Evolutionary conservation across 345 rosid genomes (phyloP).

Genomic region (Anacardium occidentale): DNA sequence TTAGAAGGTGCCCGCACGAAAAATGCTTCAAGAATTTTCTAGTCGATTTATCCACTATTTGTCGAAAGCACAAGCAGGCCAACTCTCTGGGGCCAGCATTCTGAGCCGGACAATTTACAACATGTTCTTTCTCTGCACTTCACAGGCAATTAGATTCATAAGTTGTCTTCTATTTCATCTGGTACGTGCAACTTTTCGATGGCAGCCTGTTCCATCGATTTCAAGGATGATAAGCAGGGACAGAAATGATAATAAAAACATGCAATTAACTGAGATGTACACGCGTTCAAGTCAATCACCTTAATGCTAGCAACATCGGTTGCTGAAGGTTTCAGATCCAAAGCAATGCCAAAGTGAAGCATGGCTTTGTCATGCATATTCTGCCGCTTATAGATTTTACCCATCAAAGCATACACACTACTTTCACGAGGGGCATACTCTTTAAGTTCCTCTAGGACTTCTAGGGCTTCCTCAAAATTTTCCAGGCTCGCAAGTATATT

Average conservation of each 20-base stretch:
- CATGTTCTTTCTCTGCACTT: slow-evolving; percentile 12
- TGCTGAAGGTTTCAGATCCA: slow-evolving; percentile 96
- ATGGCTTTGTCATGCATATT: slow-evolving; percentile 86
- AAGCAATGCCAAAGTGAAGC: slow-evolving; percentile 90
- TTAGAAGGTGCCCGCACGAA: slow-evolving; percentile 1
- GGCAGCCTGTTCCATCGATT: slow-evolving; percentile 64
- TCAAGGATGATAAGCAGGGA: background rate
- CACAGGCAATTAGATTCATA: slow-evolving; percentile 24
- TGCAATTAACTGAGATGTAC: background rate
- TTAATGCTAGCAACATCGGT: slow-evolving; percentile 88
- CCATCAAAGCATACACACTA: slow-evolving; percentile 94
- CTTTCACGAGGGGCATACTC: slow-evolving; percentile 93
- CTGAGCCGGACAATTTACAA: slow-evolving; percentile 24
- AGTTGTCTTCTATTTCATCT: slow-evolving; percentile 74
- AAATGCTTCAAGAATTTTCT: background rate
- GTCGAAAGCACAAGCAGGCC: slow-evolving; percentile 52
- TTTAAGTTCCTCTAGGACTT: slow-evolving; percentile 90
- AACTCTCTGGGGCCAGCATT: slow-evolving; percentile 21
- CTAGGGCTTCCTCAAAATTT: slow-evolving; percentile 75
- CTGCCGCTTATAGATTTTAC: slow-evolving; percentile 71
- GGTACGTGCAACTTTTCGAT: slow-evolving; percentile 96
- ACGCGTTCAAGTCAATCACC: slow-evolving; percentile 43
- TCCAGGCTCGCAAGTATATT: slow-evolving; percentile 74
- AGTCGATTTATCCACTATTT: background rate
- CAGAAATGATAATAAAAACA: background rate